phyloP scores from a whole-genome alignment of 345 rosid species.

The Salix arbutifolia region DNA sequence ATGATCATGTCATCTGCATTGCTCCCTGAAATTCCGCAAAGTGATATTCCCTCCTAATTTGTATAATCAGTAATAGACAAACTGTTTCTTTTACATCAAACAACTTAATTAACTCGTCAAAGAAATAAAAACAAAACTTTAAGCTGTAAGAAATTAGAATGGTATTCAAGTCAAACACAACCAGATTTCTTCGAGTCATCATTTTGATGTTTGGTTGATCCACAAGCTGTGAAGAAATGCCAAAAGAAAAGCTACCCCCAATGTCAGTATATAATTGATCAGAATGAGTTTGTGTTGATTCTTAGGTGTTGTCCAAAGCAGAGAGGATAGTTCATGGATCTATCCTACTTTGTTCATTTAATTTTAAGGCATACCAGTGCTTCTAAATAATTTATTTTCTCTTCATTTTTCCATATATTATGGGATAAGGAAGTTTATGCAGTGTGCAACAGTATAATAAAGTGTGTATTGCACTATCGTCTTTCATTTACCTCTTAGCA shows the following conservation, averaged over 20 bases:
- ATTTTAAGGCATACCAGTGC: no score
- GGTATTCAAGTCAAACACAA: background rate
- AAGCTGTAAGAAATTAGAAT: background rate
- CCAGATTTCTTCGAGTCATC: no score
- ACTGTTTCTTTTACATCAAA: background rate
- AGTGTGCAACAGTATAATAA: background rate
- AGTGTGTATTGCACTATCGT: background rate
- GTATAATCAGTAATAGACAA: background rate
- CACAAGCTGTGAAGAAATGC: no score
- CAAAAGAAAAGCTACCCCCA: no score
- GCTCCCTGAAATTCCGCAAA: slow-evolving; percentile 60
- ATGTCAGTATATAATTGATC: no score
- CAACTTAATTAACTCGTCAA: background rate
- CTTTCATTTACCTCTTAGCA: background rate
- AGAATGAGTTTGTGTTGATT: no score
- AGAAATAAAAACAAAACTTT: background rate
- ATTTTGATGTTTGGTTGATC: no score
- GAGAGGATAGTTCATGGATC: no score
- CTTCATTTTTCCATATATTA: background rate
- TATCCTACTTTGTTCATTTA: no score
- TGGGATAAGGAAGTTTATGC: background rate
- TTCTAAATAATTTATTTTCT: background rate
- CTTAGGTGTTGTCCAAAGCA: no score
- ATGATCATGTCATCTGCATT: slow-evolving; percentile 59
- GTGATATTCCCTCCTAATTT: slow-evolving; percentile 56